Evolutionary conservation across 2,329 filamentous ascomycete genomes (phyloP).

Genomic region (Hypoxylon sp.): DNA sequence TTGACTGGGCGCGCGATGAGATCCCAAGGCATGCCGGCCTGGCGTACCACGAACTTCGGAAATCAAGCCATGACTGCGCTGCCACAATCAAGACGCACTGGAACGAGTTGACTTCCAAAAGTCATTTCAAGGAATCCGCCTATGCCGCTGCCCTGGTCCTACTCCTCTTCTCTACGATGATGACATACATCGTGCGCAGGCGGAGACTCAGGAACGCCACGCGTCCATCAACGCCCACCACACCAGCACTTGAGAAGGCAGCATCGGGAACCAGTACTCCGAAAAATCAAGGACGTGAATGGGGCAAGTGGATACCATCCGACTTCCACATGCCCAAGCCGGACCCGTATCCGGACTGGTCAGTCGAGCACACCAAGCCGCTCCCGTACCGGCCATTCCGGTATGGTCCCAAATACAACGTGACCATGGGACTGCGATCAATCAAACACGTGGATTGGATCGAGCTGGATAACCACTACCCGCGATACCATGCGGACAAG

Average conservation of each 20-base stretch:
- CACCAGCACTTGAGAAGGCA: constrained; percentile 48
- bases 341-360: constrained; percentile 75
- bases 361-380: constrained; percentile 75
- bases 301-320: constrained; percentile 49
- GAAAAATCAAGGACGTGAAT: constrained; percentile 43
- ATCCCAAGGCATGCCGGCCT: constrained; percentile 32
- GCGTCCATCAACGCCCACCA: constrained; percentile 46
- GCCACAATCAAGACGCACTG: constrained; percentile 39
- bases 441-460: constrained; percentile 83
- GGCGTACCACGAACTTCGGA: constrained; percentile 32
- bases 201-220: constrained; percentile 22
- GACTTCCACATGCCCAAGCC: constrained; percentile 49
- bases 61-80: constrained; percentile 30
- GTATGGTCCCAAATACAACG: constrained; percentile 80
- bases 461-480: constrained; percentile 84
- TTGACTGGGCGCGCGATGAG: constrained; percentile 20
- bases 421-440: constrained; percentile 81
- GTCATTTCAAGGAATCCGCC: constrained; percentile 20
- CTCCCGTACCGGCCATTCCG: constrained; percentile 84
- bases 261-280: constrained; percentile 13
- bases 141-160: constrained; percentile 37
- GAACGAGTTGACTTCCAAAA: constrained; percentile 17
- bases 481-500: constrained; percentile 80
- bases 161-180: constrained; percentile 36
- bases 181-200: constrained; percentile 41